A percentile compares a stretch with the other conserved stretches of the same genome.
These are phyloP conservation scores for Phialophora verrucosa DNA, from an alignment of 2,329 filamentous ascomycete genomes.

Conservation along the genomic window DNA sequence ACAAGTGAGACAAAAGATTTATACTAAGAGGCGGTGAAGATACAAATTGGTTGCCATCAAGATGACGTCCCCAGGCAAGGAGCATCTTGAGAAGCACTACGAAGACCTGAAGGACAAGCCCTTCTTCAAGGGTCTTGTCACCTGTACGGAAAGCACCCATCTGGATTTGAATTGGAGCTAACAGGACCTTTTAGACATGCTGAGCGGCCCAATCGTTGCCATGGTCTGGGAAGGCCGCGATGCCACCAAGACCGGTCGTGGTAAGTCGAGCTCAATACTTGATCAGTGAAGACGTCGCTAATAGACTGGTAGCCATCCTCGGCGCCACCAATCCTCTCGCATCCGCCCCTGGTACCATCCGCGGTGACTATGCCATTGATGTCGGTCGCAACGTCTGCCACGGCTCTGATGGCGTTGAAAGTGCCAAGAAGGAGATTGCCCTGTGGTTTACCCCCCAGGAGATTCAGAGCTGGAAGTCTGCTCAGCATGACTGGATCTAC, in stretches of 20 bases:
- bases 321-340: constrained; percentile 98
- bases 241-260: constrained; percentile 96
- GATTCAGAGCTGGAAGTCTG: constrained; percentile 80
- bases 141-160: constrained; percentile 65
- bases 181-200: constrained; percentile 73
- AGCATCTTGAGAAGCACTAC: constrained; percentile 98
- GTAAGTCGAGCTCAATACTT: constrained; percentile 57
- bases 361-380: constrained; percentile 86
- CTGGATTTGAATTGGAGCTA: constrained; percentile 18
- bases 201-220: constrained; percentile 93
- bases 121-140: constrained; percentile 93
- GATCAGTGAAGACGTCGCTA: constrained; percentile 29
- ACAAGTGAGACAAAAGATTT: background rate
- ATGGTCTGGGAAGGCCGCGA: constrained; percentile 99
- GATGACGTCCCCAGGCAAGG: constrained; percentile 84
- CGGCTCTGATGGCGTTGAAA: constrained; percentile 98
- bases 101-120: constrained; percentile 89
- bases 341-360: constrained; percentile 96
- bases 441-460: constrained; percentile 96
- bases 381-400: constrained; percentile 99
- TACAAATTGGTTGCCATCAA: constrained; percentile 99
- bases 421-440: constrained; percentile 98
- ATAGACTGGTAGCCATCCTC: constrained; percentile 70
- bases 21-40: constrained; percentile 54
- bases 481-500: constrained; percentile 93